Evolutionary conservation across 1,139 yeast species (phyloP), one percentile per base, ranked within the genome.

Genomic region (Yamadazyma siamensis): DNA sequence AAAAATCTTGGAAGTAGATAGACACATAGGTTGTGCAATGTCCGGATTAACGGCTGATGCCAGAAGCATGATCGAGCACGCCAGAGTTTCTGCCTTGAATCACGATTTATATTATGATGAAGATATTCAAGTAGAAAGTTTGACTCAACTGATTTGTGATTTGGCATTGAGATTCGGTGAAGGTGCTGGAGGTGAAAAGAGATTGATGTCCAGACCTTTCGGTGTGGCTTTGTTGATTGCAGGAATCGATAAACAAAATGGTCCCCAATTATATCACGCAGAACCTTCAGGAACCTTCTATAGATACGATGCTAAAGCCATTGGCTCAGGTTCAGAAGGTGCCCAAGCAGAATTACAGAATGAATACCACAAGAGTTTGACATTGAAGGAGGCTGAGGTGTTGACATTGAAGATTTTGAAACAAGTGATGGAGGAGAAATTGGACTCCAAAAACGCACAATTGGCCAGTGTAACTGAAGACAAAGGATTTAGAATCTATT

Each of bases 21-120:
- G 69, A 34, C 98, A 94, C 57, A 80, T 94, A 38, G 98, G 99
- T 26, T 88, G 96, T 65, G 98, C 99, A 50, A 91, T 94, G 96
- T 81, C 94, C 44, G 99, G 99, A 6, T 72, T 94, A 46, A 91
- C 98, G 2, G 98, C 99, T 4, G 99, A 94, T 65, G 99, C 98
- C 13, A 75, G 98, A 52, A 85, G 96, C 19, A 88, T 94, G 95
- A 87, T 94, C 54, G 98, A 94, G 54, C 99, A 94, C 53, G 98
- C 99, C 15, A 75, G 98, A 50, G 95, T 88, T 14, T 78, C 91
- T 31, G 81, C 96, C 29, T 77, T 85, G 44, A 87, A 89, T 46
- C 98, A 94, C 59, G 75, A 82, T 46, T 71, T 94, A 52, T 84
- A 87, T 57, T 94, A 85, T 52, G 94, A 94, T 59, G 99, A 94